phyloP scores from a whole-genome alignment of 2,329 filamentous ascomycete species.

The Knufia fluminis region DNA sequence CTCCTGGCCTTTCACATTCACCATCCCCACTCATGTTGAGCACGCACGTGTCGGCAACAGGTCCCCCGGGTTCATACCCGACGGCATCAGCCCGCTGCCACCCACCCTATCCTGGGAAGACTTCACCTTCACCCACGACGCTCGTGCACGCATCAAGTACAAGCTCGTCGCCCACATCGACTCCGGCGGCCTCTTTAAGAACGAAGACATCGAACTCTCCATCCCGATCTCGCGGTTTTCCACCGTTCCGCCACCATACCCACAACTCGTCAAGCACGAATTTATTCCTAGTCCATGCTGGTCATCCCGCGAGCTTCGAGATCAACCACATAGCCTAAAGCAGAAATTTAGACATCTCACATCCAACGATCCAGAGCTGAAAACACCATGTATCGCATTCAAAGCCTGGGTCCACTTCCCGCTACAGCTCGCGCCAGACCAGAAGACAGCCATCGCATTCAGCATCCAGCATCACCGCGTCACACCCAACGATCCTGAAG shows the following conservation, averaged over 20 bases:
- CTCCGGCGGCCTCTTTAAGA: neutral
- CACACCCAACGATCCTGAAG: slow-evolving; percentile 4
- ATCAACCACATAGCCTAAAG: neutral
- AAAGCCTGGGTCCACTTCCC: slow-evolving; percentile 1
- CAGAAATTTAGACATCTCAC: slow-evolving; percentile 8
- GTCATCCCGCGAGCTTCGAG: neutral
- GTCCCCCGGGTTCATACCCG: neutral
- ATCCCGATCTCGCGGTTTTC: neutral
- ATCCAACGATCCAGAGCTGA: neutral
- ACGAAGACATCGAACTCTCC: slow-evolving; percentile 1
- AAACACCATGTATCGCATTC: slow-evolving; percentile 3
- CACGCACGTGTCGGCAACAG: neutral
- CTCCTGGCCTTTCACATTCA: slow-evolving; percentile 5
- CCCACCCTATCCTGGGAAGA: neutral
- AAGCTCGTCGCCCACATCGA: neutral
- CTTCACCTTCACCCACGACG: neutral
- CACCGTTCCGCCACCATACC: neutral
- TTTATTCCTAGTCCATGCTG: neutral
- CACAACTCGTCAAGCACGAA: neutral
- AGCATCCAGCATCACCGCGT: neutral
- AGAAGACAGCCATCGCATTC: slow-evolving; percentile 1
- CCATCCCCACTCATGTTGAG: slow-evolving; percentile 3
- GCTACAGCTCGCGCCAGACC: neutral
- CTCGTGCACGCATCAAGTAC: slow-evolving; percentile 5
- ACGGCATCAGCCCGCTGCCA: neutral